A percentile compares a stretch with the other conserved stretches of the same genome.
Evolutionary conservation across 148 eudicot genomes (phyloP).

Genomic region (Hydrangea macrophylla): DNA sequence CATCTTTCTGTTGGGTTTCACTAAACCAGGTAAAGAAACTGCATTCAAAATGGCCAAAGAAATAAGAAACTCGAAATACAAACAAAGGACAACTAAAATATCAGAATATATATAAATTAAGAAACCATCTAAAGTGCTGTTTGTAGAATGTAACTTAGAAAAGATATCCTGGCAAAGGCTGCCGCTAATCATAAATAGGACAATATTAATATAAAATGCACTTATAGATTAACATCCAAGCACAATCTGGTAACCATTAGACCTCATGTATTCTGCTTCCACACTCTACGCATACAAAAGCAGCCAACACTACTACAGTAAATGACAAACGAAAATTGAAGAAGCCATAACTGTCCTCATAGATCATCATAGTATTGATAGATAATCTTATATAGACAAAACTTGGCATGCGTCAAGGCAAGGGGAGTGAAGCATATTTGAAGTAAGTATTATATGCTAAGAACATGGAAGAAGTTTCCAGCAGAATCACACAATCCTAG

Average conservation of each 20-base stretch:
- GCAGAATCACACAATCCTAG: background rate
- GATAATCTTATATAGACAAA: background rate
- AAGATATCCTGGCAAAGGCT: background rate
- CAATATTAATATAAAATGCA: background rate
- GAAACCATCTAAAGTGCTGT: background rate
- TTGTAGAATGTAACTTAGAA: background rate
- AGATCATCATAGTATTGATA: background rate
- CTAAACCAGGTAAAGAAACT: slow-evolving; percentile 94
- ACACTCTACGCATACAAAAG: background rate
- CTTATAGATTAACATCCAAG: background rate
- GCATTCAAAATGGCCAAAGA: slow-evolving; percentile 22
- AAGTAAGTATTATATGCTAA: background rate
- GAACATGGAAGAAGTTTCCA: background rate
- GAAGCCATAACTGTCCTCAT: background rate
- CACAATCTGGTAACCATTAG: background rate
- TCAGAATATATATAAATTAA: background rate
- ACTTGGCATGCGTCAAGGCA: background rate
- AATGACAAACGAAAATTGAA: background rate
- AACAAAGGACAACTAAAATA: background rate
- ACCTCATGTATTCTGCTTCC: background rate
- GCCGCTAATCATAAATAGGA: background rate
- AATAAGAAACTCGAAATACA: slow-evolving; percentile 1
- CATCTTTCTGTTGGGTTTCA: slow-evolving; percentile 52
- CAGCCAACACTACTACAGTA: background rate
- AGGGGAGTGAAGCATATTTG: background rate